Base-by-base conservation (phyloP, 768 basidiomycete species). In the Podaxis sp. region DNA sequence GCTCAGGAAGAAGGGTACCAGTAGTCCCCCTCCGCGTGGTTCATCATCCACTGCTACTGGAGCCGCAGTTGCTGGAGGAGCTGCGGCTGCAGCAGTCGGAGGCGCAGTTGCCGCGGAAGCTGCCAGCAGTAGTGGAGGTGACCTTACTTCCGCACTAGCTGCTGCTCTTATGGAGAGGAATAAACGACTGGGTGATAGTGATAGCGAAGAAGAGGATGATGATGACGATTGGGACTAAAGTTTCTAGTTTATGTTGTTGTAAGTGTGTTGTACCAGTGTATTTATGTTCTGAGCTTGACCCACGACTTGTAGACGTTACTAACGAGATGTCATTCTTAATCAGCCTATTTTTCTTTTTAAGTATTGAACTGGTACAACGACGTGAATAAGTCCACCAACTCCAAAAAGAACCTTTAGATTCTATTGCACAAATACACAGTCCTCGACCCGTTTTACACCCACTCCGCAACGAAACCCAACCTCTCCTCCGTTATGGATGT, bases 161-260 rank as follows among this genome's bases (percentile, higher is more conserved):
- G 90, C 86, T 54, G 95, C 95, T 1, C 74, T 98, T 65, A 76
- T 88, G 68, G 86, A 89, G 72, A 78, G 95, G 67, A 96, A 92
- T 72, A 93, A 91, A 77, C 89, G 92, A 70, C 77, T 96, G 67
- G 94, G 91, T 2, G 93, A 95, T 67, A 92, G 90, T 68, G 90
- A 92, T 67, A 89, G 90, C 55, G 89, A 90, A 22, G 90, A 90
- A 4, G 88, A 88, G 0, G 88, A 89, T 24, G 87, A 88, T 38
- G 88, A 88, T 46, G 87, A 87, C 63, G 90, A 89, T 71, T 84
- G 81, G 77, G 82, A 80, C 68, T 80, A 72, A 63, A 26, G 2
- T 51, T 19, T 30, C 26, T 39, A 3, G 40, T 49, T 52, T 28
- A 19, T 24, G 3, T 28, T 33, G 19, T 22, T 51, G 26, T 24